phyloP scores from a whole-genome alignment of 495 filamentous ascomycete genomes.

The Lichenothelia convexa region DNA sequence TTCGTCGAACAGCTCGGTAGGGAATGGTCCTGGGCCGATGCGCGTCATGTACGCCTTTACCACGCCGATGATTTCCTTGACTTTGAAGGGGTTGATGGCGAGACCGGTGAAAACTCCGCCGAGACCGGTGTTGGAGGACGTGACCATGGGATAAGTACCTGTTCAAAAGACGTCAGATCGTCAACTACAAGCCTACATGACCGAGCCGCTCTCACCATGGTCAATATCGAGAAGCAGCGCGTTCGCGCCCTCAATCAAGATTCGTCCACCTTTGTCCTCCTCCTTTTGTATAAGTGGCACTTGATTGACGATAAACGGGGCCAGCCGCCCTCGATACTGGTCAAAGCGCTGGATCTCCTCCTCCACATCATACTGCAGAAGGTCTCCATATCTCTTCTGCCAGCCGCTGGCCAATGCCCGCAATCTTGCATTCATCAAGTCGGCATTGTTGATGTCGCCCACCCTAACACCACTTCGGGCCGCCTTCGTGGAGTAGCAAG shows the following conservation, averaged over 20 bases:
- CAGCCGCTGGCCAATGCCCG: conserved; percentile 45
- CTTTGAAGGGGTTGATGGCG: conserved; percentile 31
- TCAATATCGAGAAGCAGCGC: conserved; percentile 63
- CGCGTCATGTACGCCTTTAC: conserved; percentile 59
- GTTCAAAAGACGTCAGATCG: no score
- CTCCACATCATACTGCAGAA: conserved; percentile 60
- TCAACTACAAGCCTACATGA: no score
- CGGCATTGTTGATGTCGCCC: conserved; percentile 55
- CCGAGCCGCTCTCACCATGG: neutral
- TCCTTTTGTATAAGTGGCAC: conserved; percentile 37
- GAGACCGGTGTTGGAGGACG: conserved; percentile 33
- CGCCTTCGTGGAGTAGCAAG: conserved; percentile 69
- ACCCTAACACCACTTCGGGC: conserved; percentile 56
- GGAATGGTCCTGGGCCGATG: conserved; percentile 68
- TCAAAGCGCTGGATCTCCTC: conserved; percentile 57
- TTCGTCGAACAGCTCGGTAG: conserved; percentile 57
- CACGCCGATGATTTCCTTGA: conserved; percentile 59
- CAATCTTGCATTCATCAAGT: conserved; percentile 55
- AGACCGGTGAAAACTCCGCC: conserved; percentile 66
- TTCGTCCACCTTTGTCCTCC: conserved; percentile 39
- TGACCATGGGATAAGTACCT: no score
- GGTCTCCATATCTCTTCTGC: conserved; percentile 54
- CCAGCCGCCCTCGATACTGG: conserved; percentile 49
- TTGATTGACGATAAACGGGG: conserved; percentile 51
- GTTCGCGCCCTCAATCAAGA: conserved; percentile 78